Base-by-base conservation (phyloP, 805 yeast genomes). In the Lipomyces yamanashiensis region DNA sequence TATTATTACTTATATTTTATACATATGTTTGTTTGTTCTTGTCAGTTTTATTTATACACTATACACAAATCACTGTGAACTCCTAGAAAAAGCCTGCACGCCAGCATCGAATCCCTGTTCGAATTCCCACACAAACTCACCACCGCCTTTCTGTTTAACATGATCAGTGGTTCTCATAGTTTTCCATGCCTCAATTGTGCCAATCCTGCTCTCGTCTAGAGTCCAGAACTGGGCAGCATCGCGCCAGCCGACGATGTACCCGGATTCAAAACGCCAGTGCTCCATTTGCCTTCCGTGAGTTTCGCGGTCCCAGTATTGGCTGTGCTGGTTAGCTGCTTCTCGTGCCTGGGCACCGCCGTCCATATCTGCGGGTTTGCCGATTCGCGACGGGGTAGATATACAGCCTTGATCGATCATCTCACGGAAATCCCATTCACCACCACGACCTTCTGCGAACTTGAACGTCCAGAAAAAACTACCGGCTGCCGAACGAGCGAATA, bases 371-470 rank as follows among this genome's bases (percentile, higher is more conserved):
- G 54, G 54, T 37, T 44, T 41, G 21, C 55, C 39, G 6, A 67
- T 59, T 44, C 71, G 66, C 21, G 48, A 41, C 43, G 61, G 55
- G 7, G 40, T 3, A 10, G 47, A 37, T 2, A 66, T 36, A 54
- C 69, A 63, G 15, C 56, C 62, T 9, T 23, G 23, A 23, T 87
- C 85, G 21, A 82, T 78, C 92, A 89, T 90, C 43, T 91, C 89
- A 28, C 82, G 81, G 76, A 90, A 87, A 55, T 95, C 98, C 98
- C 98, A 93, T 77, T 91, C 98, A 15, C 98, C 98, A 49, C 98
- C 98, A 72, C 87, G 88, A 1, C 98, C 98, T 62, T 85, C 81
- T 73, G 88, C 84, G 73, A 92, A 92, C 76, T 91, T 90, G 74
- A 78, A 89, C 1, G 97, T 89, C 98, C 98, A 93, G 76, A 95